Evolutionary conservation across 192 early-diverging fungal genomes (phyloP), one percentile per base, ranked within the genome.

Genomic region (Entomortierella parvispora): DNA sequence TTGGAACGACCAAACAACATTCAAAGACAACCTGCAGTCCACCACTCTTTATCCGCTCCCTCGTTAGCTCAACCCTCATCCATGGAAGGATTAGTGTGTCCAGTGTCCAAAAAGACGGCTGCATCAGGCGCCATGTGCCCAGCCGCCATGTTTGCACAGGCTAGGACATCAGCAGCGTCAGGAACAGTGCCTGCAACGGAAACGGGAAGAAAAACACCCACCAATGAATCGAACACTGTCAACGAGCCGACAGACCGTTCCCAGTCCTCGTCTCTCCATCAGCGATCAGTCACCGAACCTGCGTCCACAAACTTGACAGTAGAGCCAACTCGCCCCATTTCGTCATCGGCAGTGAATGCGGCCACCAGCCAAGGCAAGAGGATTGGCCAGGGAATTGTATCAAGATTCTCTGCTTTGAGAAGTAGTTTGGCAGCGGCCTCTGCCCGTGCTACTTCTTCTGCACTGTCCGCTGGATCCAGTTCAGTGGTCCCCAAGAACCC

Each of bases 141-240:
- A 23, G 74, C 74, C 2, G 74, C 74, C 40, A 63, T 64, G 66
- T 77, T 77, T 64, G 74, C 74, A 8, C 65, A 68, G 43, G 61
- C 66, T n/a, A 52, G 71, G 32, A 59, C 58, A 15, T 52, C 55
- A n/a, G 56, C 53, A 2, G 28, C 34, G 2, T 42, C 40, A 6
- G 20, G 22, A 17, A 2, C 59, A 18, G 43, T 28, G 34, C 45
- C 47, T 15, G 8, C 52, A 23, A 28, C 20, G 15, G 65, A 37
- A 56, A 3, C 29, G 32, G 2, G 33, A 17, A 9, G 11, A 32
- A n/a, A n/a, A 15, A 3, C 29, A 18, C 2, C 32, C 32, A 56
- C 33, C 2, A 37, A 37, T 3, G 33, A 28, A 20, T 18, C 17
- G 8, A n/a, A 22, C 48, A 22, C 7, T 18, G 48, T 49, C 48